phyloP scores from a whole-genome alignment of 208 protist species.

The Trypanosoma platydactyli region DNA sequence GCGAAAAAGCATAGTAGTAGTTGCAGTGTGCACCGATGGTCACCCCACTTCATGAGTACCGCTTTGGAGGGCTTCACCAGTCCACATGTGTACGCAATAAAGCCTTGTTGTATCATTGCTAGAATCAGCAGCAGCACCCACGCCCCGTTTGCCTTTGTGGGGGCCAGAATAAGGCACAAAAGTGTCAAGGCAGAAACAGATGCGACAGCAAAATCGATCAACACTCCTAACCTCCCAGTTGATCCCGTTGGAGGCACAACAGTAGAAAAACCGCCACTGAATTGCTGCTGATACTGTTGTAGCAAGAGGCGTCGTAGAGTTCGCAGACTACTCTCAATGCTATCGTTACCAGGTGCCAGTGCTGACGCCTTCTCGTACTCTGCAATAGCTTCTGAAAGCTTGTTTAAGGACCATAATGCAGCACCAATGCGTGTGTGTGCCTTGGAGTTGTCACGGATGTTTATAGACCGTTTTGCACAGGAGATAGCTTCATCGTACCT shows the following conservation, averaged over 20 bases:
- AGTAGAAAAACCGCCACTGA: slow-evolving; percentile 7
- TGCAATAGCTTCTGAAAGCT: slow-evolving; percentile 43
- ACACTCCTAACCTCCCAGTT: slow-evolving; percentile 10
- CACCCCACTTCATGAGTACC: slow-evolving; percentile 39
- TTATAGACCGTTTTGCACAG: slow-evolving; percentile 56
- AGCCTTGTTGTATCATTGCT: slow-evolving; percentile 47
- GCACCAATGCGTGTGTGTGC: slow-evolving; percentile 58
- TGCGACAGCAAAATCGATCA: slow-evolving; percentile 2
- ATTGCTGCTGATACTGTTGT: slow-evolving; percentile 31
- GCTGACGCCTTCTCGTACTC: slow-evolving; percentile 52
- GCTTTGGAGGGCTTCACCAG: slow-evolving; percentile 47
- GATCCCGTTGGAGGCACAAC: neutral
- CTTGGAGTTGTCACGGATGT: slow-evolving; percentile 64
- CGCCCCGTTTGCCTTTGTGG: neutral
- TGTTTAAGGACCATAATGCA: slow-evolving; percentile 58
- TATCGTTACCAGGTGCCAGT: slow-evolving; percentile 50
- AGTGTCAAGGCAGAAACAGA: neutral
- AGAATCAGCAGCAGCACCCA: slow-evolving; percentile 40
- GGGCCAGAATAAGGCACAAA: slow-evolving; percentile 7
- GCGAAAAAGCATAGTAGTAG: slow-evolving; percentile 48
- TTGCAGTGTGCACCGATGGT: slow-evolving; percentile 59
- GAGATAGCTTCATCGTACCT: slow-evolving; percentile 75
- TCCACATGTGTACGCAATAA: slow-evolving; percentile 40
- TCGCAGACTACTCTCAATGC: slow-evolving; percentile 37
- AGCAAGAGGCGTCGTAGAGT: slow-evolving; percentile 37